Base-by-base conservation (phyloP, 495 filamentous ascomycete genomes). In the Rusavskia elegans region DNA sequence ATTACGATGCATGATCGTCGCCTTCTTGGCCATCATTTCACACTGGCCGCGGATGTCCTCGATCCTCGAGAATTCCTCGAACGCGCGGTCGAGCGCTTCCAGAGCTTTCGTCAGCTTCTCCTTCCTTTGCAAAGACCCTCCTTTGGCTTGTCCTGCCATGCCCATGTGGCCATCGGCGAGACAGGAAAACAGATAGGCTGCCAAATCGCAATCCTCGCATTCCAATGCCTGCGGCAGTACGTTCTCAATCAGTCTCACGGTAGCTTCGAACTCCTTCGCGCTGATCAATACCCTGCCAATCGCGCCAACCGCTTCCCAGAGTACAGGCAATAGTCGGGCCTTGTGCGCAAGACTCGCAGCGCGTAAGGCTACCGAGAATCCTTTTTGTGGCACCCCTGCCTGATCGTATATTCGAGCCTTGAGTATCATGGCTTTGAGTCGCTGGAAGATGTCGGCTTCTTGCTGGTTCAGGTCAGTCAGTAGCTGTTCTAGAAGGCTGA, bases 141-240 rank as follows among this genome's bases (percentile, higher is more conserved):
- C 48, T 46, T 54, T 55, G 25, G 53, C 30, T 38, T 70, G 63
- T 1, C 85, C 83, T 0, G 87, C 90, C 59, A 87, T 68, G 0
- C 90, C 90, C 74, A 94, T 83, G 57, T 85, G 76, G 0, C 85
- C 83, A 62, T 96, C 89, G 5, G 82, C 87, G 9, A 94, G 73
- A n/a, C 79, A 64, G 19, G 79, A 79, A 64, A 87, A 92, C 32
- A 87, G 72, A 46, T 75, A 72, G 3, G 78, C 89, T 11, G 74
- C 73, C 20, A 88, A 68, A 17, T 68, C 70, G 13, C 75, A 72
- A 49, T 87, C 78, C 53, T 83, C 83, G 35, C 79, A 77, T 64
- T 95, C 87, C 10, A 93, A 70, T 4, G 85, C 76, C 58, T 88
- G 84, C n/a, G 90, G 89, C 60, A 95, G 74, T 19, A 89, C 75